Base-by-base conservation (phyloP, 495 filamentous ascomycete genomes). In the Penicillium samsonianum region DNA sequence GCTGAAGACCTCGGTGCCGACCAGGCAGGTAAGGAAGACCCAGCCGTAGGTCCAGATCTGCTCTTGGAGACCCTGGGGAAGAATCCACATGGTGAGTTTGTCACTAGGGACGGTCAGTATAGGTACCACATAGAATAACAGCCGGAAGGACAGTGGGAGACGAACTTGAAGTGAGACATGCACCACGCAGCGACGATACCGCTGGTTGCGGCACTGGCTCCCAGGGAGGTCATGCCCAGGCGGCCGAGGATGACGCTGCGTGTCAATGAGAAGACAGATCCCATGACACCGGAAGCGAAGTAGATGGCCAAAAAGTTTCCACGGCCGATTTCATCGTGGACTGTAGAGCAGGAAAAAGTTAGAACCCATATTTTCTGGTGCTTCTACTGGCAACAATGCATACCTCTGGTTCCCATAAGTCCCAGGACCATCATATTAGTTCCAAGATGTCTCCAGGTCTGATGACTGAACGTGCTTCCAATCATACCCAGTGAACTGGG, bases 251-350 rank as follows among this genome's bases (percentile, higher is more conserved):
- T 57, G 31, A 92, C 86, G 48, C 82, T 78, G 30, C 69, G 69
- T 11, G 78, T 64, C 48, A 97, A 74, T 23, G 84, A 87, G 3
- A 76, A 68, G 56, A 90, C 81, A 41, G 86, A 87, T 30, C 85
- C 87, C 12, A 90, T 23, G 0, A 82, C 80, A 40, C 90, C 92
- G 4, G 83, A 77, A 1, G 83, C 72, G 37, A 95, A 62, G 69
- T 91, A 95, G 6, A 96, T 75, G 8, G 87, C 85, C 4, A 98
- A 76, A 72, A 97, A 96, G 57, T 86, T 83, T 38, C 87, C 91
- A 19, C 93, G 83, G 40, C 92, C 93, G 51, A 97, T 81, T 52
- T 96, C 87, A 63, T 96, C 92, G 75, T 96, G 90, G 14, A 94
- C 81, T 80, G 57, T 59, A 10, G 5, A 40, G 10, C 11, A 45